Conservation (phyloP, 1,284 basidiomycete genomes). For the Fistulinella cinereoalba region DNA sequence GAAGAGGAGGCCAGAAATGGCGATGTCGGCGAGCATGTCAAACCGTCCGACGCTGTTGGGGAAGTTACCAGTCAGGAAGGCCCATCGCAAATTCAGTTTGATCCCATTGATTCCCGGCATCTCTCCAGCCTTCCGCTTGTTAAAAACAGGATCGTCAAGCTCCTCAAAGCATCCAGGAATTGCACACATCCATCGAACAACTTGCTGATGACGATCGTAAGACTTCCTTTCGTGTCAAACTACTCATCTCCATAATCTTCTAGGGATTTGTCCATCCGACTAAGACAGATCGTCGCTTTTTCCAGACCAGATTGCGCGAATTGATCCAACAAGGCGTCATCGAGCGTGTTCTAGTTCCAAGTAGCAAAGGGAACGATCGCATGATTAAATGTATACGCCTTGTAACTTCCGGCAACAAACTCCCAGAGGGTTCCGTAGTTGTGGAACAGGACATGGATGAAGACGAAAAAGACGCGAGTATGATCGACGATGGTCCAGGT, state of each 20-base stretch:
- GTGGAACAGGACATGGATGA: constrained; percentile 39
- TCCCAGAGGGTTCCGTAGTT: constrained; percentile 36
- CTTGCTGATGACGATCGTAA: constrained; percentile 64
- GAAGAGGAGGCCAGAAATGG: constrained; percentile 57
- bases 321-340: constrained; percentile 67
- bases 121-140: constrained; percentile 69
- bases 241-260: constrained; percentile 5
- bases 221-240: constrained; percentile 24
- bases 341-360: constrained; percentile 68
- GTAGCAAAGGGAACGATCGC: constrained; percentile 43
- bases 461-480: constrained; percentile 39
- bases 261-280: constrained; percentile 73
- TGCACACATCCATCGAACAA: constrained; percentile 67
- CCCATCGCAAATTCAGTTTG: constrained; percentile 46
- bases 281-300: constrained; percentile 72
- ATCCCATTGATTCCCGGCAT: constrained; percentile 71
- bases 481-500: constrained; percentile 20
- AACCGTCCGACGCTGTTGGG: constrained; percentile 29
- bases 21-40: constrained; percentile 30
- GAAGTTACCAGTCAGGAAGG: constrained; percentile 29
- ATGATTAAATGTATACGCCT: constrained; percentile 63
- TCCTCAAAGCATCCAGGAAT: constrained; percentile 66
- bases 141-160: constrained; percentile 60
- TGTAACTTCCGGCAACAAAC: constrained; percentile 36
- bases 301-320: constrained; percentile 66